Base-by-base conservation (phyloP, 2,329 filamentous ascomycete genomes). In the Pestalotiopsis sp. region DNA sequence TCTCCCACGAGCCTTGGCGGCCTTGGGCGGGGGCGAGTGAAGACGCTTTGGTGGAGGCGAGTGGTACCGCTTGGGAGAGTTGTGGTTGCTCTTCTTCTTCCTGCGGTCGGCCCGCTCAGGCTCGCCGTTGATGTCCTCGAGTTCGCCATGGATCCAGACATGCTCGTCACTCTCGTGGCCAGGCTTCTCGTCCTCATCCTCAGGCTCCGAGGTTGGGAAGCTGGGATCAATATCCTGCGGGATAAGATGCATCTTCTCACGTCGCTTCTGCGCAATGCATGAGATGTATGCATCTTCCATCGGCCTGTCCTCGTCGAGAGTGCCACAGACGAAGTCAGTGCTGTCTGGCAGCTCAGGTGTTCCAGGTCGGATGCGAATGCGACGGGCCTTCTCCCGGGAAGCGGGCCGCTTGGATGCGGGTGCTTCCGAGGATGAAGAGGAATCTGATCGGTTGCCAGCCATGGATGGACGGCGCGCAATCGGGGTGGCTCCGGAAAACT, bases 251-350 rank as follows among this genome's bases (percentile, higher is more conserved):
- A 95, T 92, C 82, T 95, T 97, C 73, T 92, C 91, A 61, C 91
- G 91, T 74, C 94, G 92, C 73, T 93, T 91, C 67, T 93, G 91
- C 75, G 95, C 92, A 68, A 97, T 87, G 75, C 92, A 94, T 2
- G 93, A 93, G 68, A 97, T 87, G 79, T 98, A 99, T 0, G 94
- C 95, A 73, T 95, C 94, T 78, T 99, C 96, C n/a, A 98, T 82
- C 2, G 94, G 94, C 59, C 94, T 91, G 76, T 99, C 96, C 80
- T 99, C 96, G 73, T 99, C 96, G 23, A 99, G 86, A 1, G 96
- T 99, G 69, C 96, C 96, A 76, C 96, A 98, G n/a, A 99, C 96
- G 73, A 99, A 99, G 79, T 99, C 96, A 14, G 96, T 98, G 80
- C 95, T 98, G 79, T 99, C 96, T 1, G 96, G 96, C 12, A 99